These are phyloP conservation scores for Scenedesmus sp. DNA, from an alignment of 163 green algal genomes.

Conservation along the genomic window DNA sequence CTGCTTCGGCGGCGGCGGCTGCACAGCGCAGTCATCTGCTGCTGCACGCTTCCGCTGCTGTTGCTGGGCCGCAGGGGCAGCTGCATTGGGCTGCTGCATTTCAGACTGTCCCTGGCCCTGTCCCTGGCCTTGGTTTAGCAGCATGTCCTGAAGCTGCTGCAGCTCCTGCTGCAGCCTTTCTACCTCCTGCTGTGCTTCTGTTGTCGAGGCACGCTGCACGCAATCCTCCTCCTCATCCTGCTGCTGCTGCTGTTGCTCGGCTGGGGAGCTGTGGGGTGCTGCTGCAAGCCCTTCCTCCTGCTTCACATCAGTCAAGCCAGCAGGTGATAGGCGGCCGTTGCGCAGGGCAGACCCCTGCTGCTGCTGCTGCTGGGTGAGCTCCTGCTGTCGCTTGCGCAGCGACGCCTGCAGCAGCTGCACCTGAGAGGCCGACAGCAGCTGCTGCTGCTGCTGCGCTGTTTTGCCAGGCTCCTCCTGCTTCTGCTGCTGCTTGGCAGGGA, in stretches of 20 bases:
- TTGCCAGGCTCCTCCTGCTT: not conserved
- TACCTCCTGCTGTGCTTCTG: not conserved
- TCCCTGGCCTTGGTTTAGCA: not conserved
- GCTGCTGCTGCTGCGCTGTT: not conserved
- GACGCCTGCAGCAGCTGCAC: not conserved
- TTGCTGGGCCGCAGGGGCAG: not conserved
- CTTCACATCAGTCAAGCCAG: not conserved
- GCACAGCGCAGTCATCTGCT: not conserved
- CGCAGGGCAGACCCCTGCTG: not conserved
- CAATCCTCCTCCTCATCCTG: not conserved
- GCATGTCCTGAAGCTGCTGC: not conserved
- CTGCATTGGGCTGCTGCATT: not conserved
- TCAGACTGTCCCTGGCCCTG: not conserved
- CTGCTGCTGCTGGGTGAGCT: not conserved
- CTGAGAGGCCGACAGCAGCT: not conserved
- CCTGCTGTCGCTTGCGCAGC: slow-evolving; percentile 3
- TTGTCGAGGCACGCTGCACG: not conserved
- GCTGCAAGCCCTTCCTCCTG: not conserved
- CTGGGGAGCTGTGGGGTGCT: too few species aligned
- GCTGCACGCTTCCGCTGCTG: not conserved
- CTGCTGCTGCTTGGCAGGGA: not conserved
- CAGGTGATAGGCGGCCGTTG: not conserved
- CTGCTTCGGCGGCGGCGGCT: not conserved
- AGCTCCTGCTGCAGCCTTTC: not conserved
- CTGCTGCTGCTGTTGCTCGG: not conserved